Percentiles rank a stretch among this genome's conserved stretches.
These are phyloP conservation scores for Suaeda aralocaspica DNA, from an alignment of 148 eudicot genomes.

Conservation along the genomic window DNA sequence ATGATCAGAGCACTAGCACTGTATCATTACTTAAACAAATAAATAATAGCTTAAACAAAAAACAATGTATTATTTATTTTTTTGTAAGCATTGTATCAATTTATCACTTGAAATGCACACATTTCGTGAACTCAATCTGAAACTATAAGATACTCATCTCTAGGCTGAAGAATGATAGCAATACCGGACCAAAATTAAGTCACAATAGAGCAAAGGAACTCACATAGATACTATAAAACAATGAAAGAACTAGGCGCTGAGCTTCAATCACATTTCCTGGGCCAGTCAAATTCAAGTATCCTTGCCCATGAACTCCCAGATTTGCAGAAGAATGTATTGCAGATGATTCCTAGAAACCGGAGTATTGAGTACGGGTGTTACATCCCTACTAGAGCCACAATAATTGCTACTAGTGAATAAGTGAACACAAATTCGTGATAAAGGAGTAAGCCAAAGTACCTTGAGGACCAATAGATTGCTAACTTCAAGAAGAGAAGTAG, in stretches of 20 bases:
- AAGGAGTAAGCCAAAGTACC: constrained; percentile 38
- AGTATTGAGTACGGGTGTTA: constrained; percentile 15
- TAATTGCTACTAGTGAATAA: constrained; percentile 1
- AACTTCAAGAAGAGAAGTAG: constrained; percentile 86
- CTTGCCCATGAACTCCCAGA: constrained; percentile 97
- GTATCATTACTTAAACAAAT: neutral
- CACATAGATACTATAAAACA: constrained; percentile 81
- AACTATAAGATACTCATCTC: neutral
- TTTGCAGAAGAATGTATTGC: constrained; percentile 79
- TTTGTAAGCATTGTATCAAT: neutral
- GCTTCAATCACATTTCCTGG: constrained; percentile 94
- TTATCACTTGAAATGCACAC: neutral
- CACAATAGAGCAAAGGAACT: constrained; percentile 30
- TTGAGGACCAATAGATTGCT: constrained; percentile 92
- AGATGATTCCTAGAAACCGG: constrained; percentile 64
- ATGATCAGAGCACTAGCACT: neutral
- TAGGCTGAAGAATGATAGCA: neutral
- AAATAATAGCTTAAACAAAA: too few relatives aligned
- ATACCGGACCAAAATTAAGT: neutral
- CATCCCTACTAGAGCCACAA: neutral
- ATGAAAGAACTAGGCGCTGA: constrained; percentile 80
- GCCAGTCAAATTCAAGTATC: constrained; percentile 81
- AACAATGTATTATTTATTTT: too few relatives aligned
- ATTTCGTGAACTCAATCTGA: neutral
- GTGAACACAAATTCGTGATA: constrained; percentile 4